Conservation (phyloP, 192 early-diverging fungal genomes). For the Phycomyces nitens region DNA sequence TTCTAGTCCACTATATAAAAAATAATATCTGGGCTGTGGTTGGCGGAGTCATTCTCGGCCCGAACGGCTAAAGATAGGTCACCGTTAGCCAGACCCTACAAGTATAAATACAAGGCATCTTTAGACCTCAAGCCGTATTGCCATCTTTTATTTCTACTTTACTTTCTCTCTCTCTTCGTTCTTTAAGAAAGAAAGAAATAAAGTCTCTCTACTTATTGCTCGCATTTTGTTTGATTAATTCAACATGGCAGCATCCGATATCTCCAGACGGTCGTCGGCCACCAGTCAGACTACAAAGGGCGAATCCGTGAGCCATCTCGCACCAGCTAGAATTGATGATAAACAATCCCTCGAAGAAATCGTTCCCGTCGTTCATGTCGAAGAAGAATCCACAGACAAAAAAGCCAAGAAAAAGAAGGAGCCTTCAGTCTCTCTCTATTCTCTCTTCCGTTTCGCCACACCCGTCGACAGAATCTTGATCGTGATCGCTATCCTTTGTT, state of each 20-base stretch:
- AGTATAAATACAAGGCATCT: too few relatives aligned
- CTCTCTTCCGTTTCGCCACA: slow-evolving; percentile 67
- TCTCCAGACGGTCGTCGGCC: slow-evolving; percentile 14
- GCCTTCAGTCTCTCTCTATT: slow-evolving; percentile 48
- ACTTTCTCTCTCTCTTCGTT: not conserved
- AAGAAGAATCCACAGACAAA: slow-evolving; percentile 12
- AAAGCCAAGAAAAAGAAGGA: slow-evolving; percentile 38
- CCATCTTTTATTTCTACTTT: not conserved
- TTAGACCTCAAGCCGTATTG: too few relatives aligned
- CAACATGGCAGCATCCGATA: not conserved
- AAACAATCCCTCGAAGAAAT: slow-evolving; percentile 7
- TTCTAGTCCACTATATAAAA: too few relatives aligned
- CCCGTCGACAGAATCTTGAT: slow-evolving; percentile 11
- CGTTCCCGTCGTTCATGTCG: slow-evolving; percentile 9
- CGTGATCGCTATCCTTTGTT: slow-evolving; percentile 7
- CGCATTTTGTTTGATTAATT: not conserved
- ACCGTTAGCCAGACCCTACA: too few relatives aligned
- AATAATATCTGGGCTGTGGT: too few relatives aligned
- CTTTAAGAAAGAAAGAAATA: not conserved
- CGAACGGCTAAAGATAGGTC: too few relatives aligned
- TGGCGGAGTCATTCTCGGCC: too few relatives aligned
- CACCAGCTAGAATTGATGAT: not conserved
- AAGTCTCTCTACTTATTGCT: not conserved
- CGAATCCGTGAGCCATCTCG: not conserved
- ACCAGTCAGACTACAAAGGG: slow-evolving; percentile 13